A percentile compares a stretch with the other conserved stretches of the same genome.
These are phyloP conservation scores for Fusarium continuum DNA, from an alignment of 2,329 filamentous ascomycete species.

Conservation along the genomic window DNA sequence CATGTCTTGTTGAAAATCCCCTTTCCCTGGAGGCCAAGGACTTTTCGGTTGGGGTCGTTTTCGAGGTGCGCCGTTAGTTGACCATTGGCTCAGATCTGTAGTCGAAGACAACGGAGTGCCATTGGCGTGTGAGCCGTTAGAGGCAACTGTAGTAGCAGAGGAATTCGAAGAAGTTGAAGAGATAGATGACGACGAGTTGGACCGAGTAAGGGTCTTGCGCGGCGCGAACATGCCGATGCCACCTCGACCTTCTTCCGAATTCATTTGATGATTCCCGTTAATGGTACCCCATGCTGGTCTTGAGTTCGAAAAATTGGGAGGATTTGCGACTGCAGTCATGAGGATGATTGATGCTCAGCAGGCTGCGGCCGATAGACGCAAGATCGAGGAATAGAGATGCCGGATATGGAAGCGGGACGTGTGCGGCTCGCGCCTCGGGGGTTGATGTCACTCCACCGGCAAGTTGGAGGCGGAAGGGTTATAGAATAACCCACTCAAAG, in stretches of 20 bases:
- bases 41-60: constrained; percentile 63
- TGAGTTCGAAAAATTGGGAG: constrained; percentile 70
- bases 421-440: constrained; percentile 35
- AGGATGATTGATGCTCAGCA: constrained; percentile 47
- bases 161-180: constrained; percentile 80
- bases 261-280: constrained; percentile 74
- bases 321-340: constrained; percentile 76
- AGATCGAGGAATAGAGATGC: constrained; percentile 28
- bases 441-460: constrained; percentile 37
- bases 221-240: constrained; percentile 77
- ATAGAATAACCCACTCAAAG: constrained; percentile 6
- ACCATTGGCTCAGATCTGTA: constrained; percentile 62
- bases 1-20: constrained; percentile 59
- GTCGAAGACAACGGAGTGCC: constrained; percentile 60
- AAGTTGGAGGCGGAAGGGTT: constrained; percentile 1
- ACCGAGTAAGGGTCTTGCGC: constrained; percentile 85
- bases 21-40: constrained; percentile 60
- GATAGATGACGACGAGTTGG: constrained; percentile 90
- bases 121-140: constrained; percentile 69
- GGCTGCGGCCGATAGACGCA: constrained; percentile 34
- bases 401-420: constrained; percentile 31
- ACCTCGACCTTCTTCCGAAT: constrained; percentile 82
- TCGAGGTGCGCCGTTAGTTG: constrained; percentile 56
- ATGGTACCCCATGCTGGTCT: constrained; percentile 70
- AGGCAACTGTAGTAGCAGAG: constrained; percentile 70